Percentiles rank a stretch among this genome's conserved stretches.
Conservation (phyloP, 305 asterid genomes). For the Plantago coronopus region DNA sequence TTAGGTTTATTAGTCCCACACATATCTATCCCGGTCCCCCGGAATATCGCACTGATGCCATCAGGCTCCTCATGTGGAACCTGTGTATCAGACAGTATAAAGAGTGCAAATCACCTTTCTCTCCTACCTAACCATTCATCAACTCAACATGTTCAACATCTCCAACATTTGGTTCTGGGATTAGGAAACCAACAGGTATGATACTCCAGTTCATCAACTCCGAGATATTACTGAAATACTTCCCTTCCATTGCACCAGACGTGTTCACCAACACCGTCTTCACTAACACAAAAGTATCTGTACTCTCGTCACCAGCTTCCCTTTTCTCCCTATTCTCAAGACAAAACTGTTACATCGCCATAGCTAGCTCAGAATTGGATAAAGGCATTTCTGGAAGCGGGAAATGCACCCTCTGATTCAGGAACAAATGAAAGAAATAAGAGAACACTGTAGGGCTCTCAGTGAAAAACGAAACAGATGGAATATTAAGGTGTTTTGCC, state of each 20-base stretch:
- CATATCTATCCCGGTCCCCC: too few relatives aligned
- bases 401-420: constrained; percentile 19
- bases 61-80: constrained; percentile 45
- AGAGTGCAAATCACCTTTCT: neutral
- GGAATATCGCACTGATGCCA: constrained; percentile 37
- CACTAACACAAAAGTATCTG: constrained; percentile 36
- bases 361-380: constrained; percentile 24
- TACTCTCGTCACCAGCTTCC: constrained; percentile 7
- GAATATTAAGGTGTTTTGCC: constrained; percentile 33
- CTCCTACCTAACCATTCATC: constrained; percentile 28
- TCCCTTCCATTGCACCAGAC: constrained; percentile 35
- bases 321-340: constrained; percentile 4
- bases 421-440: too few relatives aligned
- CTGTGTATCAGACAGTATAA: constrained; percentile 38
- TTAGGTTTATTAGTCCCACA: constrained; percentile 59
- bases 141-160: constrained; percentile 16
- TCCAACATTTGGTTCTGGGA: too few relatives aligned
- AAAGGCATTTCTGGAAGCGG: constrained; percentile 41
- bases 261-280: too few relatives aligned
- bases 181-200: constrained; percentile 16
- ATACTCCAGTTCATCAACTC: constrained; percentile 16
- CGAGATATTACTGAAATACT: constrained; percentile 33
- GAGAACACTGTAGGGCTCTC: neutral
- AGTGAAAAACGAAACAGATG: constrained; percentile 42
- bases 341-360: neutral